Evolutionary conservation across 2,329 filamentous ascomycete species (phyloP), one percentile per base, ranked within the genome.

Genomic region (Fusarium gaditjirri): DNA sequence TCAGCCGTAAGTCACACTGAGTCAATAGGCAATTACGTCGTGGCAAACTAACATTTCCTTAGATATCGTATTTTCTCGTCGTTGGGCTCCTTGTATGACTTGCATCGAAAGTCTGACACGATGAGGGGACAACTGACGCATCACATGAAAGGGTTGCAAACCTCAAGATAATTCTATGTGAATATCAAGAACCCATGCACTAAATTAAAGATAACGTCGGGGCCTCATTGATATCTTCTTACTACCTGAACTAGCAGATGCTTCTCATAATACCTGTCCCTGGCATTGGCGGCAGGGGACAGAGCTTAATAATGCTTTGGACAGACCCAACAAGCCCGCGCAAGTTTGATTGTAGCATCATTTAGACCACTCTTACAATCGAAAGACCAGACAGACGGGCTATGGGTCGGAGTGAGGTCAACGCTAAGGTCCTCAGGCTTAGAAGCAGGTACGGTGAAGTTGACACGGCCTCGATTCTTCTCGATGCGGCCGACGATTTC

Each of bases 21-120:
- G 5, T 8, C 13, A 19, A 10, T 11, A 12, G 1, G 7, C 3
- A 12, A 27, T 0, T 14, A 5, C 1, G 9, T 27, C 5, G 7
- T 17, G 3, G 13, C 2, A 13, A 21, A 19, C 53, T 56, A 25
- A 56, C 53, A 17, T n/a, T 6, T 4, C 8, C 4, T n/a, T 6
- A 56, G 53, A 6, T 43, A 9, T 56, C 39, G 8, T 56, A 56
- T n/a, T 46, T 16, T 13, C 29, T 56, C 13, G 27, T 56, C 8
- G n/a, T 56, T 27, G 53, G 29, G 16, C 53, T 56, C 16, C 53
- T 56, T 56, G 16, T n/a, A 25, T 46, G 53, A n/a, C 29, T 56
- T 46, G 53, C 23, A 12, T 25, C 31, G 17, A 56, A 13, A 12
- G 9, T 33, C 13, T 56, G 29, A 56, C 16, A 21, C 3, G 8